phyloP scores from a whole-genome alignment of 1,284 basidiomycete species.

The Testicularia cyperi region DNA sequence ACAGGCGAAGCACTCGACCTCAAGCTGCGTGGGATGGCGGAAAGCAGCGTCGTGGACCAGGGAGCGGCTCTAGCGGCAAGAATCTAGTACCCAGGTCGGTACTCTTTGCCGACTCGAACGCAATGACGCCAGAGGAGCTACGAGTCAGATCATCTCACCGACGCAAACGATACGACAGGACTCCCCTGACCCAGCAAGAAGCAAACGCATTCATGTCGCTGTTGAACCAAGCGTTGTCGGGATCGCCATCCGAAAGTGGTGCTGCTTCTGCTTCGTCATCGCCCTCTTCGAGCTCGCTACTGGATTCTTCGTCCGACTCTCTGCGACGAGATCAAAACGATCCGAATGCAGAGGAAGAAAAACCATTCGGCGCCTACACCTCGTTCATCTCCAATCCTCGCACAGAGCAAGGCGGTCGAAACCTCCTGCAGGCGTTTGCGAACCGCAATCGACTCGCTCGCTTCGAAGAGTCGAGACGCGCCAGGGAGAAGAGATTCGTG shows the following conservation, averaged over 20 bases:
- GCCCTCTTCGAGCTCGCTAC: background rate
- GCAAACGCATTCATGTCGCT: slow-evolving; percentile 29
- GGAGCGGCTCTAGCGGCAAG: too few relatives aligned
- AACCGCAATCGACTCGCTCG: slow-evolving; percentile 16
- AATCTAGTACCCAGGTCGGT: slow-evolving; percentile 20
- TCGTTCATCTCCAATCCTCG: slow-evolving; percentile 17
- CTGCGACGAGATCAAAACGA: too few relatives aligned
- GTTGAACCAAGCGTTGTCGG: slow-evolving; percentile 21
- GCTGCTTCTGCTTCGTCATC: background rate
- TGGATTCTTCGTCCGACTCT: too few relatives aligned
- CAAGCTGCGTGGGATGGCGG: background rate
- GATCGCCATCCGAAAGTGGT: background rate
- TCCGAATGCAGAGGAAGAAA: slow-evolving; percentile 1
- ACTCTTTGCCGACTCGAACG: slow-evolving; percentile 25
- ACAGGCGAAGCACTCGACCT: background rate
- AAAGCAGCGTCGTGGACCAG: too few relatives aligned
- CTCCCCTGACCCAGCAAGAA: slow-evolving; percentile 27
- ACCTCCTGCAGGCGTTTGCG: slow-evolving; percentile 21
- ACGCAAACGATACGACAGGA: slow-evolving; percentile 17
- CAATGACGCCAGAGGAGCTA: background rate
- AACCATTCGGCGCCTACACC: slow-evolving; percentile 30
- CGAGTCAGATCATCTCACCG: background rate
- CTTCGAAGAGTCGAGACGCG: slow-evolving; percentile 10
- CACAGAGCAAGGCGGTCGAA: slow-evolving; percentile 9
- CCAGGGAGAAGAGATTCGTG: slow-evolving; percentile 10